These are phyloP conservation scores for Fusarium sublunatum DNA, from an alignment of 2,329 filamentous ascomycete species.

Conservation along the genomic window DNA sequence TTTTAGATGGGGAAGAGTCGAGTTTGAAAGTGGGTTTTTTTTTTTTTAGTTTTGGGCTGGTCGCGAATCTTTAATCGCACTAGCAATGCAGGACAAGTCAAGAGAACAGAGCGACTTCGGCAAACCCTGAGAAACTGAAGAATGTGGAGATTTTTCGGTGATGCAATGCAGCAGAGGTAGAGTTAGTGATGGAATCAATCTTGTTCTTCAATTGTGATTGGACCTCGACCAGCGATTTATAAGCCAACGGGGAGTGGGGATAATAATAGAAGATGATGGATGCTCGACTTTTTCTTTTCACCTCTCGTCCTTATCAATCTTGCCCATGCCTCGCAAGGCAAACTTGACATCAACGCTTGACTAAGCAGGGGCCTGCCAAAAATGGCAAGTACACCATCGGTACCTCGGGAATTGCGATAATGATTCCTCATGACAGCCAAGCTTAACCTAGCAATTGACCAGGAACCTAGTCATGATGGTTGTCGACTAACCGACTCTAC, in stretches of 20 bases:
- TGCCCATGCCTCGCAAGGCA: neutral
- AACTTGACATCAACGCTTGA: conserved; percentile 1
- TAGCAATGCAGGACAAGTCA: conserved; percentile 5
- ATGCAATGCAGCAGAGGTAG: conserved; percentile 14
- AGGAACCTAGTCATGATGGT: conserved; percentile 1
- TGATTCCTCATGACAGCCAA: conserved; percentile 38
- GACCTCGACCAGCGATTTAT: conserved; percentile 20
- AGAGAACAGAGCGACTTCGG: conserved; percentile 32
- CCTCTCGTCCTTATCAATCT: conserved; percentile 34
- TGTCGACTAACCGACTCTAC: neutral
- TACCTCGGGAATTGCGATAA: conserved; percentile 7
- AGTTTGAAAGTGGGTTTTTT: neutral
- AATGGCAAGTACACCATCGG: neutral
- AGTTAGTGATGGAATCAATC: conserved; percentile 33
- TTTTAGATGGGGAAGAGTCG: neutral
- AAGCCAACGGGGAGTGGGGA: conserved; percentile 14
- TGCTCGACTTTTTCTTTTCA: conserved; percentile 7
- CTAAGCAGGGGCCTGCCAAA: conserved; percentile 6
- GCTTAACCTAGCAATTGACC: neutral
- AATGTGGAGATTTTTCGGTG: neutral
- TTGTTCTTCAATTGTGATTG: conserved; percentile 21
- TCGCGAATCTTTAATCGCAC: neutral
- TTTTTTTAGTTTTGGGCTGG: no score
- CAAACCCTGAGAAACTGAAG: conserved; percentile 24
- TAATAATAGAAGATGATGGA: conserved; percentile 31